Base-by-base conservation (phyloP, 2,329 filamentous ascomycete genomes). In the Stenocarpella maydis region DNA sequence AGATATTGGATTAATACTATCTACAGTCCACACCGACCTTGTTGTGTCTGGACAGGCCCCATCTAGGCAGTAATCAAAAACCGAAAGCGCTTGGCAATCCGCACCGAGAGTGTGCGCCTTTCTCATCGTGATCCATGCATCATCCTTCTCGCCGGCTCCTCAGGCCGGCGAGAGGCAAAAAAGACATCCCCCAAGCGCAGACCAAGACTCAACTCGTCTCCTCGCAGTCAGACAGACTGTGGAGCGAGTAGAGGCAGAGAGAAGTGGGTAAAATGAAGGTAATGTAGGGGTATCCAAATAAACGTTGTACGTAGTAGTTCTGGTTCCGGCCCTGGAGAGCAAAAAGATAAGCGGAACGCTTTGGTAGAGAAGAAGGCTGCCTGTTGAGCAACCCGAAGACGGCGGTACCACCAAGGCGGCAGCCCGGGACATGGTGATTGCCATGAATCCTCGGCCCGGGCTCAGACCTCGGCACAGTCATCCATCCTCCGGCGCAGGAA, bases 401-500 rank as follows among this genome's bases (percentile, higher is more conserved):
- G 39, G 31, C 21, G 34, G 31, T n/a, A n/a, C 14, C n/a, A 15
- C n/a, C 31, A 9, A 9, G 31, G 31, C 31, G 9, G 31, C 31
- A 39, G 52, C 31, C 31, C 9, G 31, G n/a, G n/a, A n/a, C n/a
- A n/a, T n/a, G 4, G 31, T 34, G 31, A 34, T 34, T 9, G 4
- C 31, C 31, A 4, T 4, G 31, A 34, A n/a, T 53, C 15, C 5
- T 12, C 19, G 5, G 21, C 24, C 55, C 10, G 34, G 2, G 34
- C 21, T 61, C 14, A 61, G 47, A 49, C n/a, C 7, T 37, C 49
- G 31, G 58, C 69, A 45, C 77, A 78, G 67, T 78, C 77, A 9
- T 74, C 75, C 54, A 75, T 71, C 69, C 76, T 73, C 70, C 77
- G 69, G 61, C 75, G 71, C 43, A 78, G 60, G 54, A 78, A 78